Evolutionary conservation across 495 filamentous ascomycete genomes (phyloP).

Genomic region (Hypoxylon subgilvum): DNA sequence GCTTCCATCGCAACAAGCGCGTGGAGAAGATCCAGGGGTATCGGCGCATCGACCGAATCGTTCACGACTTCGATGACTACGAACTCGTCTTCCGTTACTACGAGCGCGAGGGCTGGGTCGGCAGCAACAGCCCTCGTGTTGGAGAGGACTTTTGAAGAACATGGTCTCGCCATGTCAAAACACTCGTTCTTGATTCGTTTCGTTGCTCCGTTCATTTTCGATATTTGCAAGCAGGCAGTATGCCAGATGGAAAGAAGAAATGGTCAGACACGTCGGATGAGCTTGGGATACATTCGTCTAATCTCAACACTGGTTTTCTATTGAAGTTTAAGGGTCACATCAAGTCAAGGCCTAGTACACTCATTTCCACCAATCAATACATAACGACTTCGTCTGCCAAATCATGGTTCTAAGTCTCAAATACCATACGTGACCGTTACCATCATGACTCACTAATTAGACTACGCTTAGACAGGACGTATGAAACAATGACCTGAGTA

Average conservation of each 20-base stretch:
- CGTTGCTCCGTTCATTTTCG: constrained; percentile 12
- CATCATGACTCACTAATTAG: constrained; percentile 3
- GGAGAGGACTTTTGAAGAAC: constrained; percentile 55
- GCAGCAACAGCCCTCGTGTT: constrained; percentile 70
- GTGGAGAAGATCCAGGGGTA: constrained; percentile 90
- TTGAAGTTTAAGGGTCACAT: background rate
- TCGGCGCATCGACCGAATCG: constrained; percentile 87
- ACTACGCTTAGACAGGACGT: background rate
- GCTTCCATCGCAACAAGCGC: constrained; percentile 59
- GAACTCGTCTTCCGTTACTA: constrained; percentile 97
- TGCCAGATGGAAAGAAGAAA: constrained; percentile 6
- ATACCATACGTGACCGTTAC: background rate
- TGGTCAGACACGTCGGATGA: background rate
- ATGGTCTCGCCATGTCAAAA: background rate
- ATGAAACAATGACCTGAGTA: too few species aligned
- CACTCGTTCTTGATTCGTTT: constrained; percentile 9
- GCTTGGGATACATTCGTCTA: constrained; percentile 2
- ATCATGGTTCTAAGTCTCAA: background rate
- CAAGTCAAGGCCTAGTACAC: constrained; percentile 1
- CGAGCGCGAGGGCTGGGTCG: constrained; percentile 89
- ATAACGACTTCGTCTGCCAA: constrained; percentile 16
- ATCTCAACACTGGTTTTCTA: background rate
- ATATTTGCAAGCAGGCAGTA: constrained; percentile 2
- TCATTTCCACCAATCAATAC: constrained; percentile 20
- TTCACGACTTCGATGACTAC: constrained; percentile 97